Conservation (phyloP, 2,329 filamentous ascomycete genomes). For the Setomelanomma holmii region DNA sequence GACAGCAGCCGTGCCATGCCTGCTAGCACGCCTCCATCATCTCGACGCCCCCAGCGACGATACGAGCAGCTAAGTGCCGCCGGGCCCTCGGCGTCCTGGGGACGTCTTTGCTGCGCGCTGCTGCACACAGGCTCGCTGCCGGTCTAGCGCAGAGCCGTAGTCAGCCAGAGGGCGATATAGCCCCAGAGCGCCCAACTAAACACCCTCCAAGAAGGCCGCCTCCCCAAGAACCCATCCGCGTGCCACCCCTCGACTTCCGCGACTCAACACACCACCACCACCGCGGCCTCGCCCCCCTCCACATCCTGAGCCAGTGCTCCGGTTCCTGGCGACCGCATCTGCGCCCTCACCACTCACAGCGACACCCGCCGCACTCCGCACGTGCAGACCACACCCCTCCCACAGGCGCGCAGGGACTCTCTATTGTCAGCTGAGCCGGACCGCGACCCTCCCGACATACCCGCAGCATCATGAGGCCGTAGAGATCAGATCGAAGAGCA, state of each 20-base stretch:
- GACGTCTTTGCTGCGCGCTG: slow-evolving; percentile 9
- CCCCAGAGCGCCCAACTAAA: no score
- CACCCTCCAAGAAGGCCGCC: no score
- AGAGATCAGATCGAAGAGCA: slow-evolving; percentile 33
- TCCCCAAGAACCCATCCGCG: slow-evolving; percentile 13
- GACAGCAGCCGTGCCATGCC: slow-evolving; percentile 16
- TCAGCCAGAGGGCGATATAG: slow-evolving; percentile 17
- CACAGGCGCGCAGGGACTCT: neutral
- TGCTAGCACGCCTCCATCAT: slow-evolving; percentile 16
- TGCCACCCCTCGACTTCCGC: slow-evolving; percentile 21
- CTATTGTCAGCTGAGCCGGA: slow-evolving; percentile 46
- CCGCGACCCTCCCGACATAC: slow-evolving; percentile 33
- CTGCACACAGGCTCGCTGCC: slow-evolving; percentile 4
- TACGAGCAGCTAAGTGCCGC: slow-evolving; percentile 35
- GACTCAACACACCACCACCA: slow-evolving; percentile 11
- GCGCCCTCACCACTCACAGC: slow-evolving; percentile 38
- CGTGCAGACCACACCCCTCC: slow-evolving; percentile 24
- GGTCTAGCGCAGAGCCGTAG: slow-evolving; percentile 15
- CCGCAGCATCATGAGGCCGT: slow-evolving; percentile 41
- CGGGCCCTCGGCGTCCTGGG: slow-evolving; percentile 21
- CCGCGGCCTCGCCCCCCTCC: no score
- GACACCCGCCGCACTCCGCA: slow-evolving; percentile 22
- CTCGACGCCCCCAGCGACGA: slow-evolving; percentile 13
- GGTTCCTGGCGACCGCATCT: slow-evolving; percentile 20
- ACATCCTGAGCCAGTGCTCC: slow-evolving; percentile 33